These are phyloP conservation scores for Colletotrichum filicis DNA, from an alignment of 2,329 filamentous ascomycete species.

Conservation along the genomic window DNA sequence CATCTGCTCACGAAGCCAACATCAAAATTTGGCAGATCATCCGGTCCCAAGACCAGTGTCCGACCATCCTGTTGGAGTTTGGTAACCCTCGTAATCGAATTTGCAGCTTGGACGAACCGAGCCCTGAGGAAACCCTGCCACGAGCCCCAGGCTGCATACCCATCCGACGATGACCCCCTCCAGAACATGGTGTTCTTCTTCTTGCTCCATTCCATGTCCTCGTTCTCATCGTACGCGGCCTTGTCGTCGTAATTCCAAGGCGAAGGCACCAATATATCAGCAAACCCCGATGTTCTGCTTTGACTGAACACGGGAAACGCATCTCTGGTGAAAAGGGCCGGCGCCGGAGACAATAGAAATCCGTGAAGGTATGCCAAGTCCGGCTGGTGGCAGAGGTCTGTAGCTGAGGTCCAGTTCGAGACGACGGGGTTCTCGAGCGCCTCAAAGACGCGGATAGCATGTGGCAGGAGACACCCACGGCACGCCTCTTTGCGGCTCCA, in stretches of 20 bases:
- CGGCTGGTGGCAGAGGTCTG: conserved; percentile 61
- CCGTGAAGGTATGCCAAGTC: conserved; percentile 61
- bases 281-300: conserved; percentile 63
- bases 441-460: conserved; percentile 42
- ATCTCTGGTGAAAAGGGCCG: conserved; percentile 41
- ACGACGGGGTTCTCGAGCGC: conserved; percentile 48
- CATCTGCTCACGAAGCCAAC: conserved; percentile 53
- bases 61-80: conserved; percentile 24
- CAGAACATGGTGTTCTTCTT: conserved; percentile 64
- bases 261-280: conserved; percentile 59
- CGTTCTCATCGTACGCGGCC: conserved; percentile 49
- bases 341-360: conserved; percentile 56
- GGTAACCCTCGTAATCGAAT: conserved; percentile 39
- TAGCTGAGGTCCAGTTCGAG: conserved; percentile 40
- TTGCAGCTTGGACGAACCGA: conserved; percentile 66
- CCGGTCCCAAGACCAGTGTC: not conserved
- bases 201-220: conserved; percentile 56
- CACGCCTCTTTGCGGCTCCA: conserved; percentile 51
- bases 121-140: conserved; percentile 71
- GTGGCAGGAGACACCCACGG: conserved; percentile 46
- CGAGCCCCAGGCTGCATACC: conserved; percentile 57
- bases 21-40: conserved; percentile 37
- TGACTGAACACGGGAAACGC: conserved; percentile 67
- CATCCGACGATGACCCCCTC: conserved; percentile 65
- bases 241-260: conserved; percentile 49